phyloP scores from a whole-genome alignment of 129 eudicot species.

The Saposhnikovia divaricata region DNA sequence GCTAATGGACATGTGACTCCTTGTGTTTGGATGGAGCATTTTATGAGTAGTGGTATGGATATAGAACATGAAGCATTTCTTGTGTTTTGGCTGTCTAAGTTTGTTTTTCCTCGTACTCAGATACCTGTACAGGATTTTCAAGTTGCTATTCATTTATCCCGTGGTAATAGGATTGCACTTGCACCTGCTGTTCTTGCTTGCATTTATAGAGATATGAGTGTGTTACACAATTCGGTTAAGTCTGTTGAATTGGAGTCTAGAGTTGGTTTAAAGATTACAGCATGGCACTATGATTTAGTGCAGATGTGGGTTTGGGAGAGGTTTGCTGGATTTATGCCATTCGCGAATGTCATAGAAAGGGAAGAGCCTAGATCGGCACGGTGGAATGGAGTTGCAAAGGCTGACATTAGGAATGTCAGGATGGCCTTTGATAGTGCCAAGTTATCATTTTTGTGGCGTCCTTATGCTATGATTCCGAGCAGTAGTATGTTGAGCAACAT shows the following conservation, averaged over 20 bases:
- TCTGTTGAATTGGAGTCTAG: not conserved
- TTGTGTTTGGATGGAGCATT: not conserved
- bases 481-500: constrained; percentile 7
- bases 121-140: constrained; percentile 14
- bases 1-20: not conserved
- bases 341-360: not conserved
- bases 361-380: constrained; percentile 27
- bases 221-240: constrained; percentile 14
- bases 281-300: constrained; percentile 19
- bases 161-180: constrained; percentile 36
- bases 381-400: not conserved
- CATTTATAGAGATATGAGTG: constrained; percentile 36
- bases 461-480: constrained; percentile 25
- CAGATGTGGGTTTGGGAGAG: constrained; percentile 38
- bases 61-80: constrained; percentile 13
- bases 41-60: not conserved
- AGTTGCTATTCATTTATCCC: constrained; percentile 34
- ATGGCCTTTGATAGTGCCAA: constrained; percentile 3
- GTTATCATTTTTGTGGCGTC: constrained; percentile 33
- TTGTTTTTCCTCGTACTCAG: constrained; percentile 16
- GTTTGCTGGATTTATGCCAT: constrained; percentile 13
- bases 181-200: constrained; percentile 54
- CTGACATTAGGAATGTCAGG: not conserved
- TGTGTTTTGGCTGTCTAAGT: constrained; percentile 39
- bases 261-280: not conserved